Conservation (phyloP, 2,329 filamentous ascomycete genomes). For the Sclerotinia glacialis region DNA sequence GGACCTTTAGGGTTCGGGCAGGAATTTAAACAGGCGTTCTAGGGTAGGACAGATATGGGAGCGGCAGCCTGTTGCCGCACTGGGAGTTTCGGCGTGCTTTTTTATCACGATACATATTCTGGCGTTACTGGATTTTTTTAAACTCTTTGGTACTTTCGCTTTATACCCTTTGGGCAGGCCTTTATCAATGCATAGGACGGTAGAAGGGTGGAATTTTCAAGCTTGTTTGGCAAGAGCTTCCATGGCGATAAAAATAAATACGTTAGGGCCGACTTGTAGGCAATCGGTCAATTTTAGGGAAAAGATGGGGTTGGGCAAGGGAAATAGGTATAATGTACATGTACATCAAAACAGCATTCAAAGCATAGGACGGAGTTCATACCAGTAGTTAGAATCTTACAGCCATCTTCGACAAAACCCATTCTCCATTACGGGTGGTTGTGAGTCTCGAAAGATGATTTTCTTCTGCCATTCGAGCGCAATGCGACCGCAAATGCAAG, state of each 20-base stretch:
- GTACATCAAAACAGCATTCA: background rate
- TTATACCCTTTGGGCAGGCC: conserved; percentile 10
- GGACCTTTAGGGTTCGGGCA: background rate
- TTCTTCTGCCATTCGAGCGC: background rate
- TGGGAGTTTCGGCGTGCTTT: background rate
- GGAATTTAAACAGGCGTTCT: background rate
- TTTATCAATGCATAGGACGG: conserved; percentile 10
- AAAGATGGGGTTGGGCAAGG: background rate
- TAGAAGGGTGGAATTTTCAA: conserved; percentile 6
- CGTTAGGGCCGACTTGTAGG: background rate
- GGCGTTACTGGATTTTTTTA: background rate
- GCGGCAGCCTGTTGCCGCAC: background rate
- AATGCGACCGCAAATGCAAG: background rate
- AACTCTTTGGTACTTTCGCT: background rate
- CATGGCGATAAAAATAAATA: conserved; percentile 10
- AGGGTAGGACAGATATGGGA: background rate
- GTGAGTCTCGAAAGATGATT: background rate
- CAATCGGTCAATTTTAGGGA: background rate
- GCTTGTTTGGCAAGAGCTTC: background rate
- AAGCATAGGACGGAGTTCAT: background rate
- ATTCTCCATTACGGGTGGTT: background rate
- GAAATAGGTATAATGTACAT: conserved; percentile 3
- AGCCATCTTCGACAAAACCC: background rate
- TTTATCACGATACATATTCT: background rate
- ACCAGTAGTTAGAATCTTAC: conserved; percentile 3